A percentile compares a stretch with the other conserved stretches of the same genome.
Evolutionary conservation across 345 rosid species (phyloP).

Genomic region (Moricandia arvensis): DNA sequence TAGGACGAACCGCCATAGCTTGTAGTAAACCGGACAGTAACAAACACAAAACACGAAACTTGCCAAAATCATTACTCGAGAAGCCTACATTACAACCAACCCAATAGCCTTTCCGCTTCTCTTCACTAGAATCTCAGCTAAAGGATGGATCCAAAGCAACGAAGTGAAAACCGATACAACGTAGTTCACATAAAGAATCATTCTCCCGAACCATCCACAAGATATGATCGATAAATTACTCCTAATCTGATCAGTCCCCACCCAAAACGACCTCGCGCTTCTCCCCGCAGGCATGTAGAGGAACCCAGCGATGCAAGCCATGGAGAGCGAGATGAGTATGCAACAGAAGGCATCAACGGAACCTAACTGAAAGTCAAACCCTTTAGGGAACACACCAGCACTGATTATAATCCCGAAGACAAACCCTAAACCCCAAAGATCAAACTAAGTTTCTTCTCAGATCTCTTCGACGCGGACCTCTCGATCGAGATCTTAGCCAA

Average conservation of each 20-base stretch:
- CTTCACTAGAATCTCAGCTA: conserved; percentile 51
- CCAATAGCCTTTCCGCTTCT: conserved; percentile 20
- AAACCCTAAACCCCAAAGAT: conserved; percentile 56
- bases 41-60: conserved; percentile 57
- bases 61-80: conserved; percentile 41
- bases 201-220: conserved; percentile 80
- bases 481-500: conserved; percentile 63
- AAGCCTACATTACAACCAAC: conserved; percentile 67
- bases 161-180: conserved; percentile 52
- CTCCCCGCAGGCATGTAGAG: conserved; percentile 75
- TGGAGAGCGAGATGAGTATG: conserved; percentile 44
- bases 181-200: conserved; percentile 52
- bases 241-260: conserved; percentile 86
- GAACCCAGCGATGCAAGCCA: conserved; percentile 63
- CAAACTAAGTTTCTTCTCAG: conserved; percentile 65
- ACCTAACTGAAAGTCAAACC: conserved; percentile 64
- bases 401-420: conserved; percentile 50
- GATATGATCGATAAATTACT: conserved; percentile 59
- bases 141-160: conserved; percentile 83
- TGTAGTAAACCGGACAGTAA: conserved; percentile 57
- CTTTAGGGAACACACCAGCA: conserved; percentile 43
- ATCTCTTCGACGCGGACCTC: conserved; percentile 82
- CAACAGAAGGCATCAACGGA: conserved; percentile 55
- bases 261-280: conserved; percentile 83
- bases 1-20: conserved; percentile 61